phyloP scores from a whole-genome alignment of 2,329 filamentous ascomycete species.

The Corynespora cassiicola region DNA sequence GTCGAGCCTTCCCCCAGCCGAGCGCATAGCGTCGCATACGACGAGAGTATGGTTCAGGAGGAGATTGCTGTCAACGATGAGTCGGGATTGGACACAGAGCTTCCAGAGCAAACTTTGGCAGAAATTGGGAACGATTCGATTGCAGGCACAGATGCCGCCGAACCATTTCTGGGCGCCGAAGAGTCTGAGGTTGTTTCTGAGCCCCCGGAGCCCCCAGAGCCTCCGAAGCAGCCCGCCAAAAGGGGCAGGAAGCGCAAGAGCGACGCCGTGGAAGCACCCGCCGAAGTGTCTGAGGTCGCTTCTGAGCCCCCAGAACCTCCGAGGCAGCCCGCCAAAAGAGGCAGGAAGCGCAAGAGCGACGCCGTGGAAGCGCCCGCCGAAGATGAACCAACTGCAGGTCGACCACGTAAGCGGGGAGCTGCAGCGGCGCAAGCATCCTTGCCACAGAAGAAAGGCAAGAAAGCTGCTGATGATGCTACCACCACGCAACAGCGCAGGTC shows the following conservation, averaged over 20 bases:
- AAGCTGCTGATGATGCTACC: constrained; percentile 17
- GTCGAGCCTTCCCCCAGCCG: constrained; percentile 39
- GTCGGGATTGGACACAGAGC: constrained; percentile 22
- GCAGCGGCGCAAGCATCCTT: constrained; percentile 13
- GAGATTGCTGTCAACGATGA: constrained; percentile 35
- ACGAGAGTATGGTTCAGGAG: constrained; percentile 41
- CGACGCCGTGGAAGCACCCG: constrained; percentile 22
- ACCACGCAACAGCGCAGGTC: constrained; percentile 28
- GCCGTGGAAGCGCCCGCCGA: constrained; percentile 20
- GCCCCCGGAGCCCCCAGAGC: constrained; percentile 29
- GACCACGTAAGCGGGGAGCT: constrained; percentile 26
- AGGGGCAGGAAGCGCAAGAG: constrained; percentile 39
- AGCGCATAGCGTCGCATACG: constrained; percentile 29
- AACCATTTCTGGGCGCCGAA: constrained; percentile 22
- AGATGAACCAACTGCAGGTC: constrained; percentile 19
- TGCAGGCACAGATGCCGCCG: constrained; percentile 19
- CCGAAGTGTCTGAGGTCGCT: too few relatives aligned
- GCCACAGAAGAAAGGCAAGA: constrained; percentile 27
- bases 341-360: constrained; percentile 39
- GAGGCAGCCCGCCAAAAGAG: constrained; percentile 30
- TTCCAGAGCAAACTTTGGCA: constrained; percentile 36
- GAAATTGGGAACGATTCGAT: constrained; percentile 36
- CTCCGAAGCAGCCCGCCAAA: constrained; percentile 30
- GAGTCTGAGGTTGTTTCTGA: constrained; percentile 36
- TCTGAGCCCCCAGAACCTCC: constrained; percentile 29